These are phyloP conservation scores for Fusarium gaditjirri DNA, from an alignment of 2,329 filamentous ascomycete genomes.

Conservation along the genomic window DNA sequence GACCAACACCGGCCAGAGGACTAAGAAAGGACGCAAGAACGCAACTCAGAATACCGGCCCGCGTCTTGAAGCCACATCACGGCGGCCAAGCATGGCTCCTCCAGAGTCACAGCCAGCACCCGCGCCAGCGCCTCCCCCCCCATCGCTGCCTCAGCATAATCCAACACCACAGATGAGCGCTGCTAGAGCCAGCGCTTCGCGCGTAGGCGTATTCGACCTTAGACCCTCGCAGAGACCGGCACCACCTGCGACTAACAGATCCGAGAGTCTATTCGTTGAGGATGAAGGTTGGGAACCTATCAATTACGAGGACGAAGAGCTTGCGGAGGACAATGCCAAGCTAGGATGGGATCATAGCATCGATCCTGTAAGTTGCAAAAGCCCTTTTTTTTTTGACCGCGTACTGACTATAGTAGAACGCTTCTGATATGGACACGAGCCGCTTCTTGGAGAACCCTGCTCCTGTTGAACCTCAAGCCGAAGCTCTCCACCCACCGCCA, in stretches of 20 bases:
- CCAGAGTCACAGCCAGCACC: conserved; percentile 46
- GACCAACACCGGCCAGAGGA: conserved; percentile 59
- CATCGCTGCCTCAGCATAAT: conserved; percentile 46
- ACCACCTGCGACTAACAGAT: conserved; percentile 67
- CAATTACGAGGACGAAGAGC: conserved; percentile 65
- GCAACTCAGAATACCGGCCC: conserved; percentile 49
- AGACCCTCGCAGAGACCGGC: conserved; percentile 65
- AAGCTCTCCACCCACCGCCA: conserved; percentile 32
- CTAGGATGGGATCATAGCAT: conserved; percentile 80
- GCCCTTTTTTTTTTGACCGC: neutral
- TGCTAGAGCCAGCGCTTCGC: conserved; percentile 50
- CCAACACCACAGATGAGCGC: conserved; percentile 49
- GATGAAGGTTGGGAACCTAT: conserved; percentile 82
- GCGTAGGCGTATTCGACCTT: conserved; percentile 55
- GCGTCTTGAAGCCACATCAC: conserved; percentile 60
- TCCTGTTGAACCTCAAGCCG: conserved; percentile 16
- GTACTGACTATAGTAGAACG: conserved; percentile 54
- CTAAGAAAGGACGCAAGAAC: conserved; percentile 58
- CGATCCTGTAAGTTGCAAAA: conserved; percentile 63
- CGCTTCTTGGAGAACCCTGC: conserved; percentile 48
- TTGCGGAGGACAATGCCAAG: conserved; percentile 71
- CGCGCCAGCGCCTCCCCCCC: conserved; percentile 37
- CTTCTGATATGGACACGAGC: conserved; percentile 56
- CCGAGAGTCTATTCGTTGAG: conserved; percentile 79
- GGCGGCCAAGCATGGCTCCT: conserved; percentile 55